phyloP scores from a whole-genome alignment of 2,329 filamentous ascomycete genomes.

The Aspergillus fijiensis region DNA sequence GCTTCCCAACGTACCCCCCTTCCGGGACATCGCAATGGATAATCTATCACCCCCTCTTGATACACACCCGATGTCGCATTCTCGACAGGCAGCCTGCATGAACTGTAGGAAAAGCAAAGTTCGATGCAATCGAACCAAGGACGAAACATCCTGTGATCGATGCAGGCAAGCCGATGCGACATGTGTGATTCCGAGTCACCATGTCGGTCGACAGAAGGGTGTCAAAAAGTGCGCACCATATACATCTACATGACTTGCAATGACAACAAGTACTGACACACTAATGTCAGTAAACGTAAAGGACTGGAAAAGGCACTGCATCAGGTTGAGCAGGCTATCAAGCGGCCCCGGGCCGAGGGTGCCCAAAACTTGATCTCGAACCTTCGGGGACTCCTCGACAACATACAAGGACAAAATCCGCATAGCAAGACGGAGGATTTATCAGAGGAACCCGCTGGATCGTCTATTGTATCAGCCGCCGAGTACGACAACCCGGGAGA shows the following conservation, averaged over 20 bases:
- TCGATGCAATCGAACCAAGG: slow-evolving; percentile 60
- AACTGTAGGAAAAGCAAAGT: slow-evolving; percentile 68
- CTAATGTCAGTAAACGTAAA: slow-evolving; percentile 63
- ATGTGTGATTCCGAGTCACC: slow-evolving; percentile 70
- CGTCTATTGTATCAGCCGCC: slow-evolving; percentile 22
- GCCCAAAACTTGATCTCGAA: slow-evolving; percentile 45
- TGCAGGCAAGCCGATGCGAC: slow-evolving; percentile 59
- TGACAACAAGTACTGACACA: slow-evolving; percentile 11
- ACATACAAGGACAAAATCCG: slow-evolving; percentile 45
- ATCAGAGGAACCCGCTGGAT: slow-evolving; percentile 32
- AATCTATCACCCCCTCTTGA: background rate
- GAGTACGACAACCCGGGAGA: slow-evolving; percentile 44
- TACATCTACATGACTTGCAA: background rate
- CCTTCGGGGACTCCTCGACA: slow-evolving; percentile 53
- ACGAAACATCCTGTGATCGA: slow-evolving; percentile 58
- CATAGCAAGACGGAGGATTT: slow-evolving; percentile 29
- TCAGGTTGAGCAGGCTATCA: slow-evolving; percentile 69
- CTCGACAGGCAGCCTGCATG: slow-evolving; percentile 56
- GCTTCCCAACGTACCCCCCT: too few species aligned
- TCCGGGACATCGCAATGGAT: slow-evolving; percentile 10
- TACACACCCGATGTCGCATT: slow-evolving; percentile 17
- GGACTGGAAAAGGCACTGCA: slow-evolving; percentile 72
- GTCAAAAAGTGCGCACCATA: slow-evolving; percentile 65
- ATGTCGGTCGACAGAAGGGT: slow-evolving; percentile 70
- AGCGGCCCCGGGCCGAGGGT: slow-evolving; percentile 51